phyloP scores from a whole-genome alignment of 75 land plant species.

The Sequoiadendron giganteum region DNA sequence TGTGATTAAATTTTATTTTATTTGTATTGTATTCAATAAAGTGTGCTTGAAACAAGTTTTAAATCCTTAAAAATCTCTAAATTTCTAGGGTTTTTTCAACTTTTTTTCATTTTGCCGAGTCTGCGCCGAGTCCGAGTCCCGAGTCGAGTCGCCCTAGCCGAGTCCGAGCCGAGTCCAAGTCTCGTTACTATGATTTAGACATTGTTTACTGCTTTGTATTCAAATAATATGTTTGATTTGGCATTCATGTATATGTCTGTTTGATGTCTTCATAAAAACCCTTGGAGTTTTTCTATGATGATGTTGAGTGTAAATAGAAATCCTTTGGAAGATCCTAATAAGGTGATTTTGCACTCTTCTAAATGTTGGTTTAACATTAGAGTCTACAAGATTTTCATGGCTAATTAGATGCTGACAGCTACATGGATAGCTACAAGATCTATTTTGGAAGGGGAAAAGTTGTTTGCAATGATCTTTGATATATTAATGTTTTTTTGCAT shows the following conservation, averaged over 20 bases:
- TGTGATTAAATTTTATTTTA: too few relatives aligned
- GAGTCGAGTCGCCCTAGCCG: too few relatives aligned
- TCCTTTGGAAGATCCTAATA: neutral
- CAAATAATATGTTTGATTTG: neutral
- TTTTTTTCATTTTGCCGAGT: too few relatives aligned
- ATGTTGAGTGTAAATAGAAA: neutral
- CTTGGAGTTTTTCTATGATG: neutral
- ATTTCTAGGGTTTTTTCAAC: too few relatives aligned
- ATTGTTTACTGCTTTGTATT: neutral
- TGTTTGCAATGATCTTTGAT: neutral
- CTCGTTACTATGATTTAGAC: too few relatives aligned
- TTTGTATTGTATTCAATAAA: too few relatives aligned
- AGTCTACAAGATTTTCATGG: neutral
- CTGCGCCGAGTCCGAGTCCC: too few relatives aligned
- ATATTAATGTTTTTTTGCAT: conserved; percentile 6
- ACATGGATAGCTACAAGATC: neutral
- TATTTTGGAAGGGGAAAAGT: neutral
- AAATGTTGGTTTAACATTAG: neutral
- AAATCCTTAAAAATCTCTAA: too few relatives aligned
- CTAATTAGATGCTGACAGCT: neutral
- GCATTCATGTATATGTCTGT: neutral
- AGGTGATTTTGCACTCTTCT: neutral
- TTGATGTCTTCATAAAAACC: neutral
- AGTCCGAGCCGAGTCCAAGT: too few relatives aligned
- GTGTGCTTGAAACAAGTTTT: too few relatives aligned